These are phyloP conservation scores for Diaporthe citri DNA, from an alignment of 2,329 filamentous ascomycete genomes.

Conservation along the genomic window DNA sequence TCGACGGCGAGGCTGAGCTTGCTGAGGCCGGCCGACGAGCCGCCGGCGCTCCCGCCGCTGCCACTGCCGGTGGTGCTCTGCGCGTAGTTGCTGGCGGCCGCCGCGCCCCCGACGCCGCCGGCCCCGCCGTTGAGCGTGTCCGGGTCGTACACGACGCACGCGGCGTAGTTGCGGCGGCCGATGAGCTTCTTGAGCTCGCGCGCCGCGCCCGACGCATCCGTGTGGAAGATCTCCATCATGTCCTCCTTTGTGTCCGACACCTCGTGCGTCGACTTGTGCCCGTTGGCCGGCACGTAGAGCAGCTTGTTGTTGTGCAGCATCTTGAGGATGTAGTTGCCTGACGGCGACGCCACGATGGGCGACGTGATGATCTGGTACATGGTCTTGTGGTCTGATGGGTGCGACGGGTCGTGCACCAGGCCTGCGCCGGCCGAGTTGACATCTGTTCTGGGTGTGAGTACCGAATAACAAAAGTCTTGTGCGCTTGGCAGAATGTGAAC, in stretches of 20 bases:
- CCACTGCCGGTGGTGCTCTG: constrained; percentile 45
- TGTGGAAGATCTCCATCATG: constrained; percentile 99
- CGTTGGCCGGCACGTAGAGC: constrained; percentile 91
- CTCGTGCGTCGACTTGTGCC: constrained; percentile 78
- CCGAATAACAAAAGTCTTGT: neutral
- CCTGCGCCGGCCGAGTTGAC: constrained; percentile 94
- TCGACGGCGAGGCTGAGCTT: constrained; percentile 92
- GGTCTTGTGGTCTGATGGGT: constrained; percentile 95
- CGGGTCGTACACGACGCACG: constrained; percentile 94
- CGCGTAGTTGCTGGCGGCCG: constrained; percentile 49
- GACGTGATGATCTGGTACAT: constrained; percentile 99
- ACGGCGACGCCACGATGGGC: constrained; percentile 90
- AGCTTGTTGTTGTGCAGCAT: constrained; percentile 95
- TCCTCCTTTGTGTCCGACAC: constrained; percentile 97
- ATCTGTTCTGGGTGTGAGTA: constrained; percentile 58
- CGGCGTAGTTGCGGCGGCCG: constrained; percentile 92
- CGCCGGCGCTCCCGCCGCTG: constrained; percentile 37
- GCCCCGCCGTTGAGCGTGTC: constrained; percentile 70
- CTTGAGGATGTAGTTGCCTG: constrained; percentile 87
- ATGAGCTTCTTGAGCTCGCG: constrained; percentile 93
- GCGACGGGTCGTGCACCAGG: constrained; percentile 91
- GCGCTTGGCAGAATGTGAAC: constrained; percentile 44
- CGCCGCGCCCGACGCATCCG: constrained; percentile 85
- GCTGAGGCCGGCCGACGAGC: constrained; percentile 59
- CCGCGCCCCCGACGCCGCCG: constrained; percentile 42